Evolutionary conservation across 2,329 filamentous ascomycete species (phyloP), one percentile per base, ranked within the genome.

Genomic region (Rutstroemia sydowiana): DNA sequence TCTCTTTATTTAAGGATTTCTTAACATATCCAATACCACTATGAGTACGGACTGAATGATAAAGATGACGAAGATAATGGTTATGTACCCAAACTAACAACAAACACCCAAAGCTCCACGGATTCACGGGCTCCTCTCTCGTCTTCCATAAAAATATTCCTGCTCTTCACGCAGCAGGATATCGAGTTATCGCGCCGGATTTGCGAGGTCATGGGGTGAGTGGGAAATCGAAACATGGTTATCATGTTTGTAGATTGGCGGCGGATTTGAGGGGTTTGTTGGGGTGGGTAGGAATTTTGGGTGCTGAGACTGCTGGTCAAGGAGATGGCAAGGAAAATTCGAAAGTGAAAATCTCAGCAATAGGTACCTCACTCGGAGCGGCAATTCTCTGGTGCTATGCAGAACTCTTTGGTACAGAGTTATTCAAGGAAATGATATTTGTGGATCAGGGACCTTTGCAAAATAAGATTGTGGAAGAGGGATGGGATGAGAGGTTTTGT

Each of bases 391-490:
- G 65, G 64, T 61, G 52, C 28, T 66, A 65, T 42, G 60, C 61
- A 3, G 59, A 62, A 21, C 59, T 66, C n/a, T 66, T 66, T 46
- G 59, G 58, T 31, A 62, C 63, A 1, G 0, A 37, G 0, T 53
- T 56, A 2, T 66, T 66, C 52, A 56, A 58, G 3, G 59, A 64
- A 48, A 58, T 59, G 41, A 54, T 67, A 8, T 66, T 65, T 42
- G 58, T 67, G 14, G 65, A 67, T 50, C 65, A 67, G 51, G 58
- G 61, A 2, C 65, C 65, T 0, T 56, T 67, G 2, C 65, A 67
- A 39, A 62, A 66, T 51, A 52, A 37, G 14, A 55, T 59, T 6
- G 52, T 58, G 5, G 55, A 60, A 20, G 60, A n/a, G n/a, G n/a
- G 57, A 14, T 67, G 65, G 65, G 59, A 60, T 14, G 49, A 54